A percentile compares a stretch with the other conserved stretches of the same genome.
phyloP scores from a whole-genome alignment of 2,329 filamentous ascomycete genomes.

The Raffaelea arxii region DNA sequence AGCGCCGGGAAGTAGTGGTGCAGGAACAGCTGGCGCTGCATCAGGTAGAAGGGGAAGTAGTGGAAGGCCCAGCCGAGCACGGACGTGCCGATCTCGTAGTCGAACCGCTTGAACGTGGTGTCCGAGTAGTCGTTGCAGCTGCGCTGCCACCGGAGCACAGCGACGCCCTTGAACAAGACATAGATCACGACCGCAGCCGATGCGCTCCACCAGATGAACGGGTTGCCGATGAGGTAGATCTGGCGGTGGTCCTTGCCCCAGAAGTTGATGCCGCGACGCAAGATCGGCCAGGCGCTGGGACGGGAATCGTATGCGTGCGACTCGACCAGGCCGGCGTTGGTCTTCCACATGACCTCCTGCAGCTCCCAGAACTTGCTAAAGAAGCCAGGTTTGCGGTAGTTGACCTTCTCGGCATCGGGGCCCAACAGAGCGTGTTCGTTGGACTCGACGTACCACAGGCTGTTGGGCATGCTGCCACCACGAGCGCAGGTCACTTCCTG shows the following conservation, averaged over 20 bases:
- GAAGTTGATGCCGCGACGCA: constrained; percentile 96
- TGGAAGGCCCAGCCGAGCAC: constrained; percentile 94
- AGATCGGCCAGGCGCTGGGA: constrained; percentile 83
- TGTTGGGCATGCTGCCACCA: constrained; percentile 87
- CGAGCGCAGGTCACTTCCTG: constrained; percentile 98
- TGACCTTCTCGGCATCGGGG: constrained; percentile 78
- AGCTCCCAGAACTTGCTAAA: constrained; percentile 97
- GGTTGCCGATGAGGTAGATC: constrained; percentile 94
- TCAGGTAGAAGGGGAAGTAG: constrained; percentile 97
- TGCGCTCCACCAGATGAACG: constrained; percentile 87
- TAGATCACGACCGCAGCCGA: constrained; percentile 71
- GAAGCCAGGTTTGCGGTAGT: constrained; percentile 91
- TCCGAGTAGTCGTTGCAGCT: constrained; percentile 79
- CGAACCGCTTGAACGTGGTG: constrained; percentile 85
- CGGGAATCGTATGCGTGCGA: constrained; percentile 98
- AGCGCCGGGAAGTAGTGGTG: constrained; percentile 98
- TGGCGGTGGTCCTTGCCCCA: constrained; percentile 93
- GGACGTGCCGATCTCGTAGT: constrained; percentile 87
- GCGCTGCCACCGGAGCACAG: constrained; percentile 88
- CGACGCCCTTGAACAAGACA: constrained; percentile 73
- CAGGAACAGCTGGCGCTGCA: constrained; percentile 95
- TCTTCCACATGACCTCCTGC: constrained; percentile 97
- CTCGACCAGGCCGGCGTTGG: constrained; percentile 90
- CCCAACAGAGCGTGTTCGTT: constrained; percentile 77
- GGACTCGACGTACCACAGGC: constrained; percentile 89